Evolutionary conservation across 2,329 filamentous ascomycete species (phyloP).

Genomic region (Juglanconis juglandina): DNA sequence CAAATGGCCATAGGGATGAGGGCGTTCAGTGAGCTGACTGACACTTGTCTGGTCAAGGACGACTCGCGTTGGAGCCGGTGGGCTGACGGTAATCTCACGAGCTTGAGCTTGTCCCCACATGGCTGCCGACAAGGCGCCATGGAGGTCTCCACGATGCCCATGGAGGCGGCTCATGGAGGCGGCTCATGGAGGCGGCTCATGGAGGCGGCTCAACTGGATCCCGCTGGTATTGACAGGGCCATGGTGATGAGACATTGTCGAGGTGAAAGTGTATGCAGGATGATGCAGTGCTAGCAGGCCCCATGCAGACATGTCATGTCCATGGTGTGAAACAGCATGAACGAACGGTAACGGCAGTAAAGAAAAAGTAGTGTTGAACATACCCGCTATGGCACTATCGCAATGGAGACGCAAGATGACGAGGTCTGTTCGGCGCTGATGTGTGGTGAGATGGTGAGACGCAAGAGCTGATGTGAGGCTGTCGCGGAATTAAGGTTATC

Average conservation of each 20-base stretch:
- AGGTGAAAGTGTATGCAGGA: too few relatives aligned
- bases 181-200: too few relatives aligned
- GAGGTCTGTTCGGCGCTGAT: neutral
- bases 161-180: too few relatives aligned
- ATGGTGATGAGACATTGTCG: too few relatives aligned
- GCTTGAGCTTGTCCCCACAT: neutral
- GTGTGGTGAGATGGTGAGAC: neutral
- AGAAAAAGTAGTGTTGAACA: neutral
- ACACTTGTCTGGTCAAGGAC: neutral
- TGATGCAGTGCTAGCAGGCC: too few relatives aligned
- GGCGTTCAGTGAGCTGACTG: neutral
- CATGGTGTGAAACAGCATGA: neutral
- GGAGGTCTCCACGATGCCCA: too few relatives aligned
- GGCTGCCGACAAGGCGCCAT: too few relatives aligned
- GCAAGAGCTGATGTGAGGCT: constrained; percentile 2
- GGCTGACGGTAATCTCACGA: neutral
- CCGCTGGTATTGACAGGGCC: too few relatives aligned
- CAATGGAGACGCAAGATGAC: neutral
- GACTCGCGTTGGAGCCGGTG: neutral
- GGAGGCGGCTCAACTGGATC: too few relatives aligned
- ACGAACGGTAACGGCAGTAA: neutral
- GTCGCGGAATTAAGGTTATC: constrained; percentile 5
- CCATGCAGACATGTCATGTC: too few relatives aligned
- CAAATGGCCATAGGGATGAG: neutral
- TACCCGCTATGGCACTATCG: neutral